Evolutionary conservation across 2,329 filamentous ascomycete species (phyloP).

Genomic region (Drechslera avenae): DNA sequence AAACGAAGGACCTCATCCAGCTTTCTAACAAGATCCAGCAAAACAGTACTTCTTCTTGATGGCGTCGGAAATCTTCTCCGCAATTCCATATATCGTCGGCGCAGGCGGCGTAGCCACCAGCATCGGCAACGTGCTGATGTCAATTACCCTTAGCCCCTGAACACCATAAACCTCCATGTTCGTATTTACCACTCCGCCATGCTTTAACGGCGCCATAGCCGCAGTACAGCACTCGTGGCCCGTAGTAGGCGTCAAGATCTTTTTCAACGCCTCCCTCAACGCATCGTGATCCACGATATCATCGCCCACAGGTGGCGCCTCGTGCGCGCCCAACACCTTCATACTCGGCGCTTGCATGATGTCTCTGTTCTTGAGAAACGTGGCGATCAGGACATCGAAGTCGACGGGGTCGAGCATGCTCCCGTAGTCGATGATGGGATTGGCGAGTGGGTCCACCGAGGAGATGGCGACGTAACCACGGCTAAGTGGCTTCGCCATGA

Average conservation of each 20-base stretch:
- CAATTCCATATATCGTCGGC: conserved; percentile 25
- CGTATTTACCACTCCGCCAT: conserved; percentile 28
- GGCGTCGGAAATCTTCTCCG: conserved; percentile 19
- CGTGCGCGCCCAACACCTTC: conserved; percentile 35
- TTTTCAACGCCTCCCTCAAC: conserved; percentile 17
- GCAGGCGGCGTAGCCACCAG: conserved; percentile 17
- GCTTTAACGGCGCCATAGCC: conserved; percentile 22
- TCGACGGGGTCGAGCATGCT: conserved; percentile 40
- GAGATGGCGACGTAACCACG: conserved; percentile 44
- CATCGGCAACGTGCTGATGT: conserved; percentile 31
- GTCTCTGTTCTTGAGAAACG: conserved; percentile 40
- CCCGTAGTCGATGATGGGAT: conserved; percentile 38
- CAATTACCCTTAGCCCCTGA: conserved; percentile 28
- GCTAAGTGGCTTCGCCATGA: conserved; percentile 42
- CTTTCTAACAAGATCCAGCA: too few relatives aligned
- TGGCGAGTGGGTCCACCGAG: conserved; percentile 29
- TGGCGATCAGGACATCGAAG: conserved; percentile 35
- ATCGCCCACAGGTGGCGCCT: conserved; percentile 35
- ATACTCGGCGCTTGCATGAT: conserved; percentile 41
- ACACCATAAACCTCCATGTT: conserved; percentile 27
- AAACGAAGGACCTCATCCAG: too few relatives aligned
- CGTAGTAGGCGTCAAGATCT: conserved; percentile 13
- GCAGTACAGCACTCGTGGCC: conserved; percentile 33
- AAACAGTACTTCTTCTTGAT: too few relatives aligned
- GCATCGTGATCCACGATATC: conserved; percentile 1